Evolutionary conservation across 768 basidiomycete genomes (phyloP), one percentile per base, ranked within the genome.

Genomic region (Fomitopsis pulvina): DNA sequence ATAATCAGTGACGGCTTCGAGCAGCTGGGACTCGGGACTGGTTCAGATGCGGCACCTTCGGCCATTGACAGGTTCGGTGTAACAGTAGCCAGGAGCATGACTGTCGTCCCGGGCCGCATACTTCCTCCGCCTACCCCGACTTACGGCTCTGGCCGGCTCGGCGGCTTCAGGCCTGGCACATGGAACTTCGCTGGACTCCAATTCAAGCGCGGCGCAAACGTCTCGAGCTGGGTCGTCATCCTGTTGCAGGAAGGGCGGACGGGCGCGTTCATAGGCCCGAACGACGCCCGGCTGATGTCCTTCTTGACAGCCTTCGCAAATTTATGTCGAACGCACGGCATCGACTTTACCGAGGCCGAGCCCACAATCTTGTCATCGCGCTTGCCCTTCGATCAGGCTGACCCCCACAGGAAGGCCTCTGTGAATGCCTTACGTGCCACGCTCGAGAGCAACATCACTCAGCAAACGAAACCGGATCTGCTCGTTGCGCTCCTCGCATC

Each of bases 401-500:
- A 37, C 18, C 34, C 14, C 34, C 14, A 37, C 34, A 37, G 34
- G 14, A 37, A 12, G 4, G 5, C 4, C 5, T 12, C 34, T 5
- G 18, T 37, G 14, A 6, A 37, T 12, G 14, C 14, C 34, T 16
- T 37, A 6, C 34, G 34, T 12, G 18, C 60, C 0, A 61, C 58
- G 1, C 45, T 78, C 28, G 12, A 59, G 0, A 54, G 47, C 32
- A 29, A 57, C 24, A 37, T 53, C 25, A 41, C 39, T 52, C 9
- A 54, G 41, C 22, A 59, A 10, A 77, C 70, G 57, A 12, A 12
- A 5, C 85, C 85, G 0, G 74, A 72, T 39, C 83, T 91, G 59
- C 63, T 92, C 25, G 72, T 92, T 24, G 84, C 90, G 4, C 60
- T 92, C 21, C 66, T 92, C 4, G 81, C 84, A 26, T 72, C 68